Base-by-base conservation (phyloP, 192 early-diverging fungal species). In the Podila epicladia region DNA sequence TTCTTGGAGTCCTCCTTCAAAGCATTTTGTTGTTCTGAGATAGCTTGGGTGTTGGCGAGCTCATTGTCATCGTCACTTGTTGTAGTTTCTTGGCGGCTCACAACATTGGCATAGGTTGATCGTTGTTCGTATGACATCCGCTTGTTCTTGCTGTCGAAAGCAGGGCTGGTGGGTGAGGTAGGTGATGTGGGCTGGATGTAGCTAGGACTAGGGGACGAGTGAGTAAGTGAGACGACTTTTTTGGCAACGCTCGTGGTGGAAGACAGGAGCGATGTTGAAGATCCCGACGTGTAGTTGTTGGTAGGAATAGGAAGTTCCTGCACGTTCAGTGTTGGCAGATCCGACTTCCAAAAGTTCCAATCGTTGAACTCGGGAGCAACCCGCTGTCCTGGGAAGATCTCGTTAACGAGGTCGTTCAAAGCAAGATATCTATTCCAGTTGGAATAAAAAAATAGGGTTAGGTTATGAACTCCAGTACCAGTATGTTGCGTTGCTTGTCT, bases 361-460 rank as follows among this genome's bases (percentile, higher is more conserved):
- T 96, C 94, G 75, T 93, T 95, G 76, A 86, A 96, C 51, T 91
- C 92, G 9, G 88, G 88, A 26, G 91, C 91, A 12, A 88, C 83
- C 28, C 87, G 86, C 9, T 85, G 84, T 24, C 83, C 80, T 20
- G 93, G 98, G 82, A 99, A 99, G 68, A 99, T 95, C 75, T 96
- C 94, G 65, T 99, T 97, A 19, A 98, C 97, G 67, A 97, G 83
- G 64, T 97, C 96, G 70, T 94, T 97, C 73, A 99, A 83, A 67
- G 95, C 92, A 57, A 95, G 82, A 66, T 98, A 85, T 37, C 84
- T 85, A 57, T 31, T 15, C 2, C 45, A 53, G 29, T 0, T 7
- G 2, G 57, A 26, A 59, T n/a, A 53, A 24, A 62, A 20, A 29
- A 11, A 33, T 9, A 38, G 15, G 17, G 57, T 5, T 35, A 31